Conservation (phyloP, 1,139 yeast genomes). For the Arxiozyma heterogenica region DNA sequence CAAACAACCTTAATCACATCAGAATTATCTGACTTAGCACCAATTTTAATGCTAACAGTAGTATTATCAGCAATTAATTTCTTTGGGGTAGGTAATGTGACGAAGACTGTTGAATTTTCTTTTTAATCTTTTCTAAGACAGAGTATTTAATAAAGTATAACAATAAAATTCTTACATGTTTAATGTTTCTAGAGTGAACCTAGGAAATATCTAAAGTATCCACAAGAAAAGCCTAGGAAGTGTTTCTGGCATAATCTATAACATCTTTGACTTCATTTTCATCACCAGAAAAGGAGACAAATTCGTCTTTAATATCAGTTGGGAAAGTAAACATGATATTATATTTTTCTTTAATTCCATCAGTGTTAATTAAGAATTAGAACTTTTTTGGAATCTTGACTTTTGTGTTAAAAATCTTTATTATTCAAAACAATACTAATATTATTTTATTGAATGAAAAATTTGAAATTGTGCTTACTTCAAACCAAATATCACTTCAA, state of each 20-base stretch:
- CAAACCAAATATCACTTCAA: too few relatives aligned
- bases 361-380: conserved; percentile 42
- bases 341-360: conserved; percentile 41
- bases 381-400: conserved; percentile 40
- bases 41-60: conserved; percentile 36
- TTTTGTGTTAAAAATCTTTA: conserved; percentile 16
- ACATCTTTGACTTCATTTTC: conserved; percentile 50
- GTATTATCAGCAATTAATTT: conserved; percentile 24
- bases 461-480: too few relatives aligned
- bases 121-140: conserved; percentile 34
- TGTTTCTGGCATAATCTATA: conserved; percentile 44
- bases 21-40: conserved; percentile 35
- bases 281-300: conserved; percentile 60
- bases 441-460: too few relatives aligned
- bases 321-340: conserved; percentile 63
- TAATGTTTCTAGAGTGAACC: conserved; percentile 74
- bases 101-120: conserved; percentile 38
- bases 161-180: conserved; percentile 69
- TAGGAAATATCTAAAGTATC: conserved; percentile 72
- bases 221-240: conserved; percentile 46
- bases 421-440: too few relatives aligned
- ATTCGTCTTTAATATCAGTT: conserved; percentile 32
- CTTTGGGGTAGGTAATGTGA: conserved; percentile 46
- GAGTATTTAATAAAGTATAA: conserved; percentile 50
- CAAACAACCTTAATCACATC: conserved; percentile 46